Percentiles rank a stretch among this genome's conserved stretches.
Conservation (phyloP, 129 eudicot species). For the Pseudognaphalium luteoalbum region DNA sequence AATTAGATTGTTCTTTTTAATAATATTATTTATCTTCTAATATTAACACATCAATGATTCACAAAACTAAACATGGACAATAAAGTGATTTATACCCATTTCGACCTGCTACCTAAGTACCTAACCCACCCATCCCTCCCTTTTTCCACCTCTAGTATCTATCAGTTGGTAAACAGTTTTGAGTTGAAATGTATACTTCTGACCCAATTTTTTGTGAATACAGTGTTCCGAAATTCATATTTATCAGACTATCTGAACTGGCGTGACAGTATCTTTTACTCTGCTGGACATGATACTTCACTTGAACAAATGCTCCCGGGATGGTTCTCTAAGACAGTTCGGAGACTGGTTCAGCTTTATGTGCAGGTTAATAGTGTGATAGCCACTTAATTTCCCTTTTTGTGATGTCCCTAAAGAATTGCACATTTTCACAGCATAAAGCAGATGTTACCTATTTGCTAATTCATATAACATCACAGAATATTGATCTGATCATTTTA, state of each 20-base stretch:
- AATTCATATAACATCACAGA: not conserved
- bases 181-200: constrained; percentile 16
- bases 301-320: constrained; percentile 91
- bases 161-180: not conserved
- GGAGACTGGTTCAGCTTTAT: constrained; percentile 94
- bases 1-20: not conserved
- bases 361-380: constrained; percentile 60
- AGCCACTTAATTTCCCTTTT: not conserved
- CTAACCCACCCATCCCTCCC: not conserved
- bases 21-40: not conserved
- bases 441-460: not conserved
- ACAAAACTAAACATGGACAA: not conserved
- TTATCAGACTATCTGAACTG: constrained; percentile 78
- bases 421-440: constrained; percentile 10
- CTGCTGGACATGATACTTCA: constrained; percentile 88
- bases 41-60: not conserved
- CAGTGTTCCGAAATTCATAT: constrained; percentile 60
- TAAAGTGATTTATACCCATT: not conserved
- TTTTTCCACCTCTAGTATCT: not conserved
- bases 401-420: constrained; percentile 8
- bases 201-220: constrained; percentile 25
- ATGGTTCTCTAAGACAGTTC: constrained; percentile 91
- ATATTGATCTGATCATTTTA: constrained; percentile 7
- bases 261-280: constrained; percentile 83
- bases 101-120: not conserved